These are phyloP conservation scores for Trypanosoma vivax DNA, from an alignment of 208 protist genomes.

Conservation along the genomic window DNA sequence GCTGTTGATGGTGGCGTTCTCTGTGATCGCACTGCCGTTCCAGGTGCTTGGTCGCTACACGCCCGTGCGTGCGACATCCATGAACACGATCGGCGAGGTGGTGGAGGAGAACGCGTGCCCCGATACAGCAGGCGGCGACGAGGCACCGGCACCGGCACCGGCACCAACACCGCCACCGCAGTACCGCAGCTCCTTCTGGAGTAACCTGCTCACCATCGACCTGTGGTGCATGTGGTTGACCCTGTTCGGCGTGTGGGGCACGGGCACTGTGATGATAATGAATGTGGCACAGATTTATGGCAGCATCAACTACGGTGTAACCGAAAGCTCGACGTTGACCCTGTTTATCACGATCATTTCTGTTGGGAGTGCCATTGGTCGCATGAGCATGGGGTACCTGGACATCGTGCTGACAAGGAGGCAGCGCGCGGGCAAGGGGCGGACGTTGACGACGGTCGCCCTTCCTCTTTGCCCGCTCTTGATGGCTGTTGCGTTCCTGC, in stretches of 20 bases:
- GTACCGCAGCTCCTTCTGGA: constrained; percentile 57
- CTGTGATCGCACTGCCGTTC: constrained; percentile 53
- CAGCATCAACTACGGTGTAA: constrained; percentile 42
- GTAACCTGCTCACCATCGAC: constrained; percentile 51
- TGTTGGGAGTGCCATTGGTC: constrained; percentile 61
- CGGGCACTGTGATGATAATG: constrained; percentile 59
- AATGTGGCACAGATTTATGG: constrained; percentile 73
- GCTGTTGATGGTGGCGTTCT: constrained; percentile 40
- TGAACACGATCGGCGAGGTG: constrained; percentile 29
- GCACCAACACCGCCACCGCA: constrained; percentile 22
- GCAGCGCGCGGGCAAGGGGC: constrained; percentile 19
- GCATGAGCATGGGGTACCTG: constrained; percentile 39
- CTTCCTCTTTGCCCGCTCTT: constrained; percentile 31
- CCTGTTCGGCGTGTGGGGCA: constrained; percentile 72
- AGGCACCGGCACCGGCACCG: neutral
- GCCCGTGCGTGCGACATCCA: constrained; percentile 25
- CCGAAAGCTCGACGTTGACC: constrained; percentile 24
- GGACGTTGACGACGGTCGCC: constrained; percentile 46
- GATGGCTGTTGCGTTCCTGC: constrained; percentile 36
- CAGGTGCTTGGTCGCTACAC: constrained; percentile 55
- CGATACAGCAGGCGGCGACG: constrained; percentile 2
- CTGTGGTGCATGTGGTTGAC: constrained; percentile 65
- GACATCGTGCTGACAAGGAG: constrained; percentile 45
- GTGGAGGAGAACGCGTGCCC: constrained; percentile 14
- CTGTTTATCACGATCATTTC: constrained; percentile 63